Evolutionary conservation across 169 alveolate genomes (phyloP).

Genomic region (Cryptosporidium xiaoi): DNA sequence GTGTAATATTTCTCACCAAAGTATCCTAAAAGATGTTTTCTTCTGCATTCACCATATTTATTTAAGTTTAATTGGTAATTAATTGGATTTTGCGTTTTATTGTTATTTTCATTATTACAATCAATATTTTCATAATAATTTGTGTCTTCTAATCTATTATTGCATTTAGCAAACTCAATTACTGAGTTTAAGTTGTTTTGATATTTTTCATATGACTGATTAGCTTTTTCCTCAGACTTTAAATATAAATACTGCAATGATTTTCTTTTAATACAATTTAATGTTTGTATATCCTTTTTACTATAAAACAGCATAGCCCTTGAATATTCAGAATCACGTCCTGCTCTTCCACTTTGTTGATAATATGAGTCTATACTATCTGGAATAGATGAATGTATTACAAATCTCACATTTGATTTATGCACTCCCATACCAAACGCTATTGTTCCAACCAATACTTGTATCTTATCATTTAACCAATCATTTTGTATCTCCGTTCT

Average conservation of each 20-base stretch:
- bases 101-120: not conserved
- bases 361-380: conserved; percentile 92
- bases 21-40: conserved; percentile 78
- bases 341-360: conserved; percentile 99
- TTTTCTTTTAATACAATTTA: conserved; percentile 72
- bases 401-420: conserved; percentile 95
- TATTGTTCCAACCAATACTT: conserved; percentile 97
- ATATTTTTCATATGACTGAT: conserved; percentile 55
- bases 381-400: conserved; percentile 96
- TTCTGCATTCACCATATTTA: conserved; percentile 77
- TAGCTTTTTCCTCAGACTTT: conserved; percentile 57
- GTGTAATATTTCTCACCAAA: conserved; percentile 79
- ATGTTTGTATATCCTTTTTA: conserved; percentile 65
- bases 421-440: conserved; percentile 99
- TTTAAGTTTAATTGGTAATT: conserved; percentile 31
- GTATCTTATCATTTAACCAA: conserved; percentile 93
- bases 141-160: conserved; percentile 20
- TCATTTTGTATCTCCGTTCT: conserved; percentile 80
- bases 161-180: conserved; percentile 39
- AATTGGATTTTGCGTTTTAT: conserved; percentile 8
- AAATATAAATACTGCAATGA: conserved; percentile 42
- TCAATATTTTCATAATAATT: conserved; percentile 74
- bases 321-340: conserved; percentile 94
- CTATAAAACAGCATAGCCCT: conserved; percentile 83
- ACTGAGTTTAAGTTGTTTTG: conserved; percentile 74